phyloP scores from a whole-genome alignment of 2,329 filamentous ascomycete genomes.

The Trichoderma simmonsii region DNA sequence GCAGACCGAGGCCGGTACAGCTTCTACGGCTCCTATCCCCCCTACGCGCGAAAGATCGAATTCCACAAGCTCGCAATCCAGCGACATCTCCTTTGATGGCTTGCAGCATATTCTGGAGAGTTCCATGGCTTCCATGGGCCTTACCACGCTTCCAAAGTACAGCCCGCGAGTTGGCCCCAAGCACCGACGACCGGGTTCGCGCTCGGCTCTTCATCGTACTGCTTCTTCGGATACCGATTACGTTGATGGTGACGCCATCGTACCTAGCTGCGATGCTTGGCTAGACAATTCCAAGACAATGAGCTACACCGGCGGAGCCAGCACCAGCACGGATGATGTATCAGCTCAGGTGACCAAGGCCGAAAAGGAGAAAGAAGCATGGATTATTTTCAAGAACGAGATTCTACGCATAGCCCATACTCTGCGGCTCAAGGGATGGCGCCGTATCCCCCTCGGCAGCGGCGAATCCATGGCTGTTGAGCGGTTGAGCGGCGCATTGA shows the following conservation, averaged over 20 bases:
- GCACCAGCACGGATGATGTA: constrained; percentile 41
- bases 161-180: constrained; percentile 43
- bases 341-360: constrained; percentile 39
- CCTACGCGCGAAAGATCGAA: constrained; percentile 39
- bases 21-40: neutral
- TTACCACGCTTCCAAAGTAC: constrained; percentile 45
- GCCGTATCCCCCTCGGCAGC: constrained; percentile 69
- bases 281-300: constrained; percentile 90
- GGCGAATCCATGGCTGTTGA: constrained; percentile 68
- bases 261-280: constrained; percentile 78
- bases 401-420: constrained; percentile 89
- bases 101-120: constrained; percentile 77
- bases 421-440: constrained; percentile 86
- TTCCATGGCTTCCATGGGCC: constrained; percentile 54
- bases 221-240: constrained; percentile 83
- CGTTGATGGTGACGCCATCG: constrained; percentile 73
- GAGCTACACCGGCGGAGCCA: constrained; percentile 59
- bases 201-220: constrained; percentile 42
- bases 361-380: constrained; percentile 70
- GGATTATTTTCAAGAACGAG: constrained; percentile 87
- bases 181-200: constrained; percentile 34
- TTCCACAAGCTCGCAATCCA: constrained; percentile 64
- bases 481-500: constrained; percentile 84
- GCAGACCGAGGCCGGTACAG: constrained; percentile 18
- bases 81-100: constrained; percentile 71